phyloP scores from a whole-genome alignment of 1,139 yeast genomes.

The Tardiomyces depauwii region DNA sequence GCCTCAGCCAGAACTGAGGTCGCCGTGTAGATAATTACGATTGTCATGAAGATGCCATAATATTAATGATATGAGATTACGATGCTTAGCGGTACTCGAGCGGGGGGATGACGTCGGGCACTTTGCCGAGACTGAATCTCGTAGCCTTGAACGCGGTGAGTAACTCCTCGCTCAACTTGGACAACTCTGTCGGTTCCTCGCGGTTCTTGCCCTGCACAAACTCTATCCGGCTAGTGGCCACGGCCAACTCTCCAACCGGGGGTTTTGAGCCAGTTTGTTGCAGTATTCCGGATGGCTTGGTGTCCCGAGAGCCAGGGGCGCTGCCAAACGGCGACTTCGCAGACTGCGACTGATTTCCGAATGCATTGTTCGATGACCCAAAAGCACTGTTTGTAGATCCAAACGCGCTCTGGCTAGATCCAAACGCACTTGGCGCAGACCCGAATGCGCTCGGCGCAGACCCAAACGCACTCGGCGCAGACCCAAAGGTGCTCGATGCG shows the following conservation, averaged over 20 bases:
- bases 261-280: background rate
- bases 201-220: constrained; percentile 28
- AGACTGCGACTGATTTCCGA: background rate
- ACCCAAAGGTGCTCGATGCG: background rate
- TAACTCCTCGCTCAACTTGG: constrained; percentile 34
- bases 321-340: background rate
- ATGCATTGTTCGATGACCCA: background rate
- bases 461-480: background rate
- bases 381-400: constrained; percentile 2
- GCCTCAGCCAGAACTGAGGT: background rate
- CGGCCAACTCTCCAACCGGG: background rate
- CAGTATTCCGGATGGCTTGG: background rate
- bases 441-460: background rate
- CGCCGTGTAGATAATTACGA: background rate
- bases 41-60: background rate
- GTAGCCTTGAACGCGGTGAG: constrained; percentile 40
- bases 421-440: constrained; percentile 1
- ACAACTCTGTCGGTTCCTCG: constrained; percentile 24
- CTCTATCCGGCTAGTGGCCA: constrained; percentile 1
- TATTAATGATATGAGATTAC: background rate
- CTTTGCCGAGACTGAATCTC: constrained; percentile 47
- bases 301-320: background rate
- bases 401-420: constrained; percentile 1
- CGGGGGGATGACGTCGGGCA: constrained; percentile 82
- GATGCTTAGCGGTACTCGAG: constrained; percentile 29